phyloP scores from a whole-genome alignment of 83 land plant species.

The Diphasiastrum complanatum region DNA sequence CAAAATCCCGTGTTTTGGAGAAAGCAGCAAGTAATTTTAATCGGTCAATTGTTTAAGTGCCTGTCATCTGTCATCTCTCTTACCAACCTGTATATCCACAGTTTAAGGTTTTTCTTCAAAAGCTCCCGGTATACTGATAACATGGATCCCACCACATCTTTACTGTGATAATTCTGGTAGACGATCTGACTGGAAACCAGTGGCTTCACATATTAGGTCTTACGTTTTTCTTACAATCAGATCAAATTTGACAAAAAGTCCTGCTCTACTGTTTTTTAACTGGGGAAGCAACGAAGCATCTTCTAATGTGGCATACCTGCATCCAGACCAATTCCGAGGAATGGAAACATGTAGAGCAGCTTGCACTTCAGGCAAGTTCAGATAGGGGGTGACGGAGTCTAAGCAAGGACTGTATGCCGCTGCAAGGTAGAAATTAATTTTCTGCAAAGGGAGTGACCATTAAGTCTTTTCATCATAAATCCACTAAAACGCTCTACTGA shows the following conservation, averaged over 20 bases:
- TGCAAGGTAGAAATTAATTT: conserved; percentile 4
- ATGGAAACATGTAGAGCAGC: conserved; percentile 22
- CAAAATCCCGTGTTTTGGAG: no score
- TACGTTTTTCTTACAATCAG: no score
- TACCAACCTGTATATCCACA: no score
- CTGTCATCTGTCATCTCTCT: no score
- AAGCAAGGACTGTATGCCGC: conserved; percentile 33
- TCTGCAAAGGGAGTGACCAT: not conserved
- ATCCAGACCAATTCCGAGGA: conserved; percentile 9
- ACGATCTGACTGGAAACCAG: conserved; percentile 1
- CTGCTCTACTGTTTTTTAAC: not conserved
- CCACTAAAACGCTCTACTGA: no score
- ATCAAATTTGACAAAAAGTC: not conserved
- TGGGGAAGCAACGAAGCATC: not conserved
- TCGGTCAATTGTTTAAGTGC: no score
- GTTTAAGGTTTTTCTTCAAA: no score
- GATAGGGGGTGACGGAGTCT: conserved; percentile 30
- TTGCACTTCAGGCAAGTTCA: conserved; percentile 27
- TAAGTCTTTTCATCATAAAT: no score
- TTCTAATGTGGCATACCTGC: conserved; percentile 1
- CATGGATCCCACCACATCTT: no score
- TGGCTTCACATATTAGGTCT: no score
- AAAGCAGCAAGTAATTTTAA: no score
- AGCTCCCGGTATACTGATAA: no score
- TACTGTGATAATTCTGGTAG: not conserved